A percentile compares a stretch with the other conserved stretches of the same genome.
Conservation (phyloP, 2,329 filamentous ascomycete genomes). For the Lojkania enalia region DNA sequence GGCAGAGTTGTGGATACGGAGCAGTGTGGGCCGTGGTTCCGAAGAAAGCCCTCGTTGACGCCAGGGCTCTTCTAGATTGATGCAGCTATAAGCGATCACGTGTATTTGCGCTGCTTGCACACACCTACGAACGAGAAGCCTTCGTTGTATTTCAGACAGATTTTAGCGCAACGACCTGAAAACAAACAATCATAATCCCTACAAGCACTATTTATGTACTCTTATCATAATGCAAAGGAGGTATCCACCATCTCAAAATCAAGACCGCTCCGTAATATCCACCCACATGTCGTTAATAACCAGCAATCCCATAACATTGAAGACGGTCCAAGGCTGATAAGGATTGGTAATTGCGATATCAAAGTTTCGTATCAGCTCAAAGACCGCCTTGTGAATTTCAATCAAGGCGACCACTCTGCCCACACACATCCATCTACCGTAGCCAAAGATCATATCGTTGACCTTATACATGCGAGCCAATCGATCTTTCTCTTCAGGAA, state of each 20-base stretch:
- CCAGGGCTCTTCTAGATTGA: no score
- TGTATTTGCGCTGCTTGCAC: no score
- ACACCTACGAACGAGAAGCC: no score
- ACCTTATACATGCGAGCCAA: constrained; percentile 36
- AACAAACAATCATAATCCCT: no score
- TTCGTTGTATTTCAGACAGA: no score
- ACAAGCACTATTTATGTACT: no score
- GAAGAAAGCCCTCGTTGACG: no score
- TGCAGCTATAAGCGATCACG: no score
- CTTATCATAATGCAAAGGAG: no score
- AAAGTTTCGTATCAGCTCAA: constrained; percentile 45
- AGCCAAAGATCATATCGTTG: constrained; percentile 43
- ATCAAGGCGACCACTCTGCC: constrained; percentile 39
- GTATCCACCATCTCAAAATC: constrained; percentile 4
- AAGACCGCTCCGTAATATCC: constrained; percentile 28
- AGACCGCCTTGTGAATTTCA: constrained; percentile 47
- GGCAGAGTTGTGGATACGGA: no score
- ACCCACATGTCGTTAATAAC: constrained; percentile 39
- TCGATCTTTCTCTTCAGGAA: constrained; percentile 25
- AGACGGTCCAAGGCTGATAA: constrained; percentile 33
- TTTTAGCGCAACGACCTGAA: no score
- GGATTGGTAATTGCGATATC: constrained; percentile 38
- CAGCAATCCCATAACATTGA: constrained; percentile 33
- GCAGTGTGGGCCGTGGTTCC: no score
- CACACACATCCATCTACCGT: constrained; percentile 42